phyloP scores from a whole-genome alignment of 805 yeast genomes.

The Candida tammaniensis region DNA sequence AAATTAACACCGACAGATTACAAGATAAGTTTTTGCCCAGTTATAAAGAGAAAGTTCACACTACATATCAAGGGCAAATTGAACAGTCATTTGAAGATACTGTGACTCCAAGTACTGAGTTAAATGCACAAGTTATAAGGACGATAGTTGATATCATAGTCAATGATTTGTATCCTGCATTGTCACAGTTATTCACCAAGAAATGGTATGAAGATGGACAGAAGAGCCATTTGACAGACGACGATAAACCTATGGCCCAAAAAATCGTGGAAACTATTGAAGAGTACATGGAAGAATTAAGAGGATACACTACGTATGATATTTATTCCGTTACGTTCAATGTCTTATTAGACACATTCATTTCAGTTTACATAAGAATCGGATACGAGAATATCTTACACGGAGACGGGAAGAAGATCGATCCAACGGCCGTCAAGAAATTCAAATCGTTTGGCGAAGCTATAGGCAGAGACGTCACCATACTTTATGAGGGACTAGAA shows the following conservation, averaged over 20 bases:
- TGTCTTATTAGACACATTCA: conserved; percentile 36
- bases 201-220: conserved; percentile 62
- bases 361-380: conserved; percentile 34
- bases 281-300: conserved; percentile 70
- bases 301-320: conserved; percentile 43
- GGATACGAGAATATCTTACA: conserved; percentile 41
- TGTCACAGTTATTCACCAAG: conserved; percentile 60
- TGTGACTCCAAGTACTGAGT: conserved; percentile 68
- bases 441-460: conserved; percentile 38
- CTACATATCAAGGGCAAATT: conserved; percentile 34
- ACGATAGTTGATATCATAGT: conserved; percentile 65
- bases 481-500: conserved; percentile 35
- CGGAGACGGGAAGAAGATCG: conserved; percentile 42
- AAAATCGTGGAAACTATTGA: conserved; percentile 68
- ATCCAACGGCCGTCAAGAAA: conserved; percentile 33
- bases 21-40: conserved; percentile 63
- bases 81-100: conserved; percentile 38
- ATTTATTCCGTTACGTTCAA: conserved; percentile 38
- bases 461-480: conserved; percentile 35
- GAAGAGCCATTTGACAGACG: conserved; percentile 23
- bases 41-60: conserved; percentile 57
- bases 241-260: conserved; percentile 46
- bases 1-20: conserved; percentile 64
- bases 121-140: conserved; percentile 73
- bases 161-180: conserved; percentile 66